Evolutionary conservation across 2,329 filamentous ascomycete genomes (phyloP).

Genomic region (Aureobasidium zeae): DNA sequence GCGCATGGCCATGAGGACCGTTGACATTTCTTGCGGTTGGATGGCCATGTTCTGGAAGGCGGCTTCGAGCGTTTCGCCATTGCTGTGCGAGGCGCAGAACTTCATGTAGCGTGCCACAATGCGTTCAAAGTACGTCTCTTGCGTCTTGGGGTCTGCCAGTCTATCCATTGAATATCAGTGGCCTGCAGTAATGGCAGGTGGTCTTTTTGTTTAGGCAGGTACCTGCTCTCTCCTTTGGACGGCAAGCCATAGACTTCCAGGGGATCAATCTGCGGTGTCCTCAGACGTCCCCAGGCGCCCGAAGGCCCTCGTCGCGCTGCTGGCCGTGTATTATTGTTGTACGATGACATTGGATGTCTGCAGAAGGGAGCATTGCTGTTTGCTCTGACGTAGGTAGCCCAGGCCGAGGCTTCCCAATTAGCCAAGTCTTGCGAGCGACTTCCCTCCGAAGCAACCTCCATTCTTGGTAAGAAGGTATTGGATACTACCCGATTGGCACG

Average conservation of each 20-base stretch:
- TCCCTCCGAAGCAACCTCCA: neutral
- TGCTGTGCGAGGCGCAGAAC: slow-evolving; percentile 68
- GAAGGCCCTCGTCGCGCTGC: slow-evolving; percentile 33
- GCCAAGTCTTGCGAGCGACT: slow-evolving; percentile 8
- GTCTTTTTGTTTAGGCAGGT: slow-evolving; percentile 19
- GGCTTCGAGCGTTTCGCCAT: slow-evolving; percentile 62
- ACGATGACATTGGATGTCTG: slow-evolving; percentile 19
- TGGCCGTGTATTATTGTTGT: slow-evolving; percentile 21
- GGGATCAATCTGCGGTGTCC: slow-evolving; percentile 64
- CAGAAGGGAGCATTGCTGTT: neutral
- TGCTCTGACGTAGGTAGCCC: slow-evolving; percentile 18
- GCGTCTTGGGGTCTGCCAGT: slow-evolving; percentile 57
- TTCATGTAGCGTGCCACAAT: slow-evolving; percentile 84
- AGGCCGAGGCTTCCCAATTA: neutral
- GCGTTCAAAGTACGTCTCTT: slow-evolving; percentile 77
- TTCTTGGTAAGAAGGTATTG: no score
- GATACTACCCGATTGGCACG: no score
- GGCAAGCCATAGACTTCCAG: slow-evolving; percentile 75
- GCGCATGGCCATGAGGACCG: slow-evolving; percentile 72
- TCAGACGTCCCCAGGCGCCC: slow-evolving; percentile 60
- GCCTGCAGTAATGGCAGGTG: no score
- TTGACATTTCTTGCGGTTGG: slow-evolving; percentile 48
- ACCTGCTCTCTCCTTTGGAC: slow-evolving; percentile 86
- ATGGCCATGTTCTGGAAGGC: slow-evolving; percentile 60
- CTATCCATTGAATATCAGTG: slow-evolving; percentile 22